Conservation (phyloP, 2,329 filamentous ascomycete genomes). For the Sclerotiophoma versabilis region DNA sequence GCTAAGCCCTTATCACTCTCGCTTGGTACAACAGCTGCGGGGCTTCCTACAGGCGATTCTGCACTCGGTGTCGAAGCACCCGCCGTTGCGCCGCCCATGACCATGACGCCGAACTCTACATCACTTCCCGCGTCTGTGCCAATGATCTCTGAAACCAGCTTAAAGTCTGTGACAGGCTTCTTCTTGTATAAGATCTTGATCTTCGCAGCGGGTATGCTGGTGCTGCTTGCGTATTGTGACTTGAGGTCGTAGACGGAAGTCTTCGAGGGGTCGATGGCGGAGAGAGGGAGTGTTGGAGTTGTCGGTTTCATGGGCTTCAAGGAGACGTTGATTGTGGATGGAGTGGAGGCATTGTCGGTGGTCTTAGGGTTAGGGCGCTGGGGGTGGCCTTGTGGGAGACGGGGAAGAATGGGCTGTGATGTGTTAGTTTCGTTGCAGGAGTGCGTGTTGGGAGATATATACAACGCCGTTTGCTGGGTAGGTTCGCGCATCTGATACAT, state of each 20-base stretch:
- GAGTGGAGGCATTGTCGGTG: conserved; percentile 55
- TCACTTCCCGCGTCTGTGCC: conserved; percentile 59
- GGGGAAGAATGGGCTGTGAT: conserved; percentile 73
- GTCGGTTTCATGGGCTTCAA: conserved; percentile 74
- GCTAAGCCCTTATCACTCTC: conserved; percentile 56
- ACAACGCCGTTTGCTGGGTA: conserved; percentile 81
- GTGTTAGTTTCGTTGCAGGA: conserved; percentile 27
- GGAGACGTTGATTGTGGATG: conserved; percentile 47
- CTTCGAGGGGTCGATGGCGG: conserved; percentile 65
- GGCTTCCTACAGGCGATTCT: conserved; percentile 56
- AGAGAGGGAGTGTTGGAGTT: conserved; percentile 71
- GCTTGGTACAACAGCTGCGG: conserved; percentile 60
- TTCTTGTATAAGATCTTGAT: conserved; percentile 86
- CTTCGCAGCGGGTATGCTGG: conserved; percentile 65
- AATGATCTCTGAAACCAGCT: conserved; percentile 77
- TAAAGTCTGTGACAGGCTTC: conserved; percentile 81
- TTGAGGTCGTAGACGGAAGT: conserved; percentile 85
- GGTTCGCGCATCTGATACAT: conserved; percentile 83
- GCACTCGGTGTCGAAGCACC: conserved; percentile 31
- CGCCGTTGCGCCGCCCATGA: conserved; percentile 69
- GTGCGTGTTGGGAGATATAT: conserved; percentile 52
- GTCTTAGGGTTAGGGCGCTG: conserved; percentile 51
- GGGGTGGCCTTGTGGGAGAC: conserved; percentile 64
- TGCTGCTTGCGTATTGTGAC: conserved; percentile 61
- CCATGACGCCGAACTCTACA: conserved; percentile 86